Evolutionary conservation across 2,329 filamentous ascomycete genomes (phyloP).

Genomic region (Arthrobotrys iridis): DNA sequence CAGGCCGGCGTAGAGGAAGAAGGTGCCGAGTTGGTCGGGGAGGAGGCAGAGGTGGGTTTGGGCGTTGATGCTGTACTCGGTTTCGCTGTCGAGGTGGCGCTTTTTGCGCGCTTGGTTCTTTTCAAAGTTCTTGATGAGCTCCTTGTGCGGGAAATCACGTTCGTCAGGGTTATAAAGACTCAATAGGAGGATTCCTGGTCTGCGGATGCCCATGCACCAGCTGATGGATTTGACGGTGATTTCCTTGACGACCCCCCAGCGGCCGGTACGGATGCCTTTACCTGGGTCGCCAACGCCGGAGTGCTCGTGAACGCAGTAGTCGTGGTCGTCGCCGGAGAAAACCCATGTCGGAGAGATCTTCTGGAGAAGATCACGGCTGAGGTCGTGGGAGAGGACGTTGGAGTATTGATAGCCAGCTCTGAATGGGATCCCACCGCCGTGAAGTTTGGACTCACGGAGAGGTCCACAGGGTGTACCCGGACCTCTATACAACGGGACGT

Average conservation of each 20-base stretch:
- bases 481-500: constrained; percentile 86
- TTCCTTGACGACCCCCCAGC: constrained; percentile 68
- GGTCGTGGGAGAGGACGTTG: constrained; percentile 81
- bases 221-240: constrained; percentile 95
- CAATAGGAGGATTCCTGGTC: constrained; percentile 85
- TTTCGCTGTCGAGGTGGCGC: constrained; percentile 16
- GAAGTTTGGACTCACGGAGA: constrained; percentile 69
- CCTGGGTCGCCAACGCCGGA: constrained; percentile 73
- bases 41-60: constrained; percentile 91
- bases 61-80: constrained; percentile 45
- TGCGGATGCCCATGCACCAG: constrained; percentile 94
- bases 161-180: constrained; percentile 89
- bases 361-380: constrained; percentile 79
- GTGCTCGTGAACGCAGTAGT: constrained; percentile 93
- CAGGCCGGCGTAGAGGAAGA: constrained; percentile 78
- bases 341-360: constrained; percentile 83
- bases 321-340: constrained; percentile 96
- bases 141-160: constrained; percentile 64
- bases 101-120: constrained; percentile 59
- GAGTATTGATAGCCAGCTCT: constrained; percentile 91
- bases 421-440: constrained; percentile 76
- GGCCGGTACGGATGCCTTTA: constrained; percentile 59
- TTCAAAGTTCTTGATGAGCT: constrained; percentile 59
- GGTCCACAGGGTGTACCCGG: constrained; percentile 88
- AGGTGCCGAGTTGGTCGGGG: constrained; percentile 85